phyloP scores from a whole-genome alignment of 2,329 filamentous ascomycete genomes.

The Tolypocladium guangdongense region DNA sequence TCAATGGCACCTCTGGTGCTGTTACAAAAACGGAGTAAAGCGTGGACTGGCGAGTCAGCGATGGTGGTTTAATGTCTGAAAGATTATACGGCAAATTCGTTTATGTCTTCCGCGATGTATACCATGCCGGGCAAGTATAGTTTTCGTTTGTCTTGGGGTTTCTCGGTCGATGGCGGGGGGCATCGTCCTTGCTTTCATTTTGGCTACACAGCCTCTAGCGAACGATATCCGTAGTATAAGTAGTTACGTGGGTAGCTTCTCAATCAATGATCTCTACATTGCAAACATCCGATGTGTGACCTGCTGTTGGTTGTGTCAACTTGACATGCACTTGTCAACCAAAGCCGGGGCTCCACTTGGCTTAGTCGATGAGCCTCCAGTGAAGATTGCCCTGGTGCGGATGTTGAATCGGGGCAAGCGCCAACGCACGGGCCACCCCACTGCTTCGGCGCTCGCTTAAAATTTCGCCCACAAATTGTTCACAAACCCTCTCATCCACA shows the following conservation, averaged over 20 bases:
- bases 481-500: conserved; percentile 13
- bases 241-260: conserved; percentile 2
- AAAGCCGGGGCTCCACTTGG: too few species aligned
- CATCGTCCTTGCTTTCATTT: conserved; percentile 9
- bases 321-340: too few species aligned
- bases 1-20: conserved; percentile 26
- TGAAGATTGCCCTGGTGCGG: conserved; percentile 5
- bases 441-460: conserved; percentile 22
- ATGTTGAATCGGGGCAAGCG: conserved; percentile 4
- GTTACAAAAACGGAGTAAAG: conserved; percentile 34
- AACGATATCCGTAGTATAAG: conserved; percentile 13
- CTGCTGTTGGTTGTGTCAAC: neutral
- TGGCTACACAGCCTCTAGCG: conserved; percentile 17
- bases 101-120: conserved; percentile 9
- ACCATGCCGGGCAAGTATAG: conserved; percentile 7
- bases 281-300: neutral
- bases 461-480: conserved; percentile 26
- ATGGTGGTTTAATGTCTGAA: conserved; percentile 12
- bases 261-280: neutral
- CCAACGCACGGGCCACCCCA: conserved; percentile 13
- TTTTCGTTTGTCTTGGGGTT: conserved; percentile 10
- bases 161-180: neutral
- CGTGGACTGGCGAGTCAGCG: neutral
- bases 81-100: conserved; percentile 10
- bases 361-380: neutral